Evolutionary conservation across 2,329 filamentous ascomycete species (phyloP).

Genomic region (Torrubiella hemipterigena): DNA sequence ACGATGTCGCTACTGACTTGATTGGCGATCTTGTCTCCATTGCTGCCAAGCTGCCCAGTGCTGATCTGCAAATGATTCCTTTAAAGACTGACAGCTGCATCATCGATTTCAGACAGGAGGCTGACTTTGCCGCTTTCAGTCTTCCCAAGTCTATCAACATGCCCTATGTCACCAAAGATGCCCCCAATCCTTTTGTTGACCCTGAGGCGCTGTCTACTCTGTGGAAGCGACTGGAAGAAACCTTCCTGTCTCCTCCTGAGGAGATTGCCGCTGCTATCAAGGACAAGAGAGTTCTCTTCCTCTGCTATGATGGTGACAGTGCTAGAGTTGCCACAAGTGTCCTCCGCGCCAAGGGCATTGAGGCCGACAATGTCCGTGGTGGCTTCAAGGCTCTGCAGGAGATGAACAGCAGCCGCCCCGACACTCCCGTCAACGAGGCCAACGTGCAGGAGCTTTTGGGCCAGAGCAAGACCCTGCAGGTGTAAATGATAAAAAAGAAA

Average conservation of each 20-base stretch:
- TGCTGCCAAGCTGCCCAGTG: constrained; percentile 6
- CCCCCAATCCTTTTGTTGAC: constrained; percentile 32
- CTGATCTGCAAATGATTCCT: too few relatives aligned
- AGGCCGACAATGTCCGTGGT: constrained; percentile 32
- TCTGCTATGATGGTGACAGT: constrained; percentile 43
- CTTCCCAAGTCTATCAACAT: constrained; percentile 32
- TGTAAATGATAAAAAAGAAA: too few relatives aligned
- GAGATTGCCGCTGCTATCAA: constrained; percentile 12
- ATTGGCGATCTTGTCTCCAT: constrained; percentile 5
- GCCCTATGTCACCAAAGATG: constrained; percentile 24
- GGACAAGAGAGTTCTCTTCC: constrained; percentile 26
- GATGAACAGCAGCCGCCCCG: too few relatives aligned
- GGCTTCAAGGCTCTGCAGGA: constrained; percentile 19
- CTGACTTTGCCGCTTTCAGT: constrained; percentile 28
- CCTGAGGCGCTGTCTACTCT: constrained; percentile 26
- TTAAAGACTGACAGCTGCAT: constrained; percentile 20
- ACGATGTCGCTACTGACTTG: constrained; percentile 6
- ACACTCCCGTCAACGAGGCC: too few relatives aligned
- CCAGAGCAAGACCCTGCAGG: too few relatives aligned
- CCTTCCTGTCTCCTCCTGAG: constrained; percentile 20
- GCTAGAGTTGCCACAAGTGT: constrained; percentile 41
- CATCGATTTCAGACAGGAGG: constrained; percentile 29
- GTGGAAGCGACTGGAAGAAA: constrained; percentile 33
- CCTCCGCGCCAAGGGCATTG: constrained; percentile 34
- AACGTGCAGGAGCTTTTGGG: too few relatives aligned